Evolutionary conservation across 352 stramenopile species (phyloP).

Genomic region (Phytophthora tubulina): DNA sequence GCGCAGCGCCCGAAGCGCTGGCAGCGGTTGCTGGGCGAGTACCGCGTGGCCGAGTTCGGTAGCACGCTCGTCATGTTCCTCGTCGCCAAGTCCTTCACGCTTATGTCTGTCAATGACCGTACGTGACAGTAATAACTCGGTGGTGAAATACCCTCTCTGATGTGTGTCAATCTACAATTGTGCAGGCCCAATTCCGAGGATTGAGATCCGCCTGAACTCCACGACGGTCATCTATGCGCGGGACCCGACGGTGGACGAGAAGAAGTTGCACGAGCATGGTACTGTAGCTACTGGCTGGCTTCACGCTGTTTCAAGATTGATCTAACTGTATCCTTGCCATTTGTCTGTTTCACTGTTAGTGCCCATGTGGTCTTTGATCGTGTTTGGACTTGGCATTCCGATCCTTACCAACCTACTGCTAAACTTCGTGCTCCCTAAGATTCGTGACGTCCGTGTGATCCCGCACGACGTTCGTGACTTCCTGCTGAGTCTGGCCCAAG

Average conservation of each 20-base stretch:
- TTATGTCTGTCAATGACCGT: constrained; percentile 41
- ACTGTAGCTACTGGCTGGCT: background rate
- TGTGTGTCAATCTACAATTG: background rate
- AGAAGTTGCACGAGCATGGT: constrained; percentile 54
- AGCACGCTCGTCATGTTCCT: constrained; percentile 38
- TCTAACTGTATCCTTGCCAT: constrained; percentile 1
- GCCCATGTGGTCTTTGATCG: constrained; percentile 55
- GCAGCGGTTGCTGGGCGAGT: constrained; percentile 31
- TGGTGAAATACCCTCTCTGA: background rate
- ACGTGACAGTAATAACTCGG: constrained; percentile 8
- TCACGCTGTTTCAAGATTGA: background rate
- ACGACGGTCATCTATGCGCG: constrained; percentile 51
- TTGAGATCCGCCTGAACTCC: constrained; percentile 56
- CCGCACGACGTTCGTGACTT: constrained; percentile 80
- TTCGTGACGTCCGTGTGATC: constrained; percentile 61
- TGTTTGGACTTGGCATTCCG: constrained; percentile 44
- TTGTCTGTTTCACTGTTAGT: constrained; percentile 35
- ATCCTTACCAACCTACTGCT: constrained; percentile 60
- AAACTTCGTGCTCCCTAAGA: constrained; percentile 63
- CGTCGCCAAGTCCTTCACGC: constrained; percentile 35
- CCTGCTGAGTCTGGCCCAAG: constrained; percentile 63
- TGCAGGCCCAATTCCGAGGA: constrained; percentile 50
- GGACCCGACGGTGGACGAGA: constrained; percentile 59
- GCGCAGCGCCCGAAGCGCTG: constrained; percentile 20
- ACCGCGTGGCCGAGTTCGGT: constrained; percentile 44